phyloP scores from a whole-genome alignment of 164 flowering plant genomes.

The Chimonanthus praecox region DNA sequence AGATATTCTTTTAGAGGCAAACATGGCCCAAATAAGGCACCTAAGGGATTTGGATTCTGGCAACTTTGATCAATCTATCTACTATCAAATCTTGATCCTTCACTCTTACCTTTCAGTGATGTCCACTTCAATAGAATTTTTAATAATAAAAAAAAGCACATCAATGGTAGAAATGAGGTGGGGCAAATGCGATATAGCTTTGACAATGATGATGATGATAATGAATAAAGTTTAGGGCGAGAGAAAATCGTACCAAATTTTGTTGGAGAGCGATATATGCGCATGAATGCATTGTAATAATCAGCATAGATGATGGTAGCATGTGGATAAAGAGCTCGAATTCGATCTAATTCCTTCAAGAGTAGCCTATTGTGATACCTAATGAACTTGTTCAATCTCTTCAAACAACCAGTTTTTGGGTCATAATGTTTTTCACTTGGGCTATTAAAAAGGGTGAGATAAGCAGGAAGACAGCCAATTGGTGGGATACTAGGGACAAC shows the following conservation, averaged over 20 bases:
- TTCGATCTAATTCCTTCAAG: no score
- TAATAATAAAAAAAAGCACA: not conserved
- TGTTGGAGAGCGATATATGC: no score
- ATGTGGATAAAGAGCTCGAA: no score
- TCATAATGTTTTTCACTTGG: conserved; percentile 21
- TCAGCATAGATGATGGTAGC: no score
- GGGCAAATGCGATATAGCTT: no score
- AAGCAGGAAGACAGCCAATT: conserved; percentile 24
- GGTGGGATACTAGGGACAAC: conserved; percentile 36
- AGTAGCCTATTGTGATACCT: conserved; percentile 17
- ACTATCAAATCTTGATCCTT: no score
- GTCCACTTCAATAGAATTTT: conserved; percentile 45
- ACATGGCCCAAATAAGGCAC: conserved; percentile 23
- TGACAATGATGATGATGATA: not conserved
- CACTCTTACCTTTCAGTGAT: conserved; percentile 17
- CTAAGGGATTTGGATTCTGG: conserved; percentile 27
- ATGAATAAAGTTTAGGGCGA: no score
- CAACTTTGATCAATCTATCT: conserved; percentile 11
- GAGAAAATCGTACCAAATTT: no score
- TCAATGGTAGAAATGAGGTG: no score
- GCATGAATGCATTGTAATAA: no score
- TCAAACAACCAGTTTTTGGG: conserved; percentile 28
- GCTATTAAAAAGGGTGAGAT: conserved; percentile 9
- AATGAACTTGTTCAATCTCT: conserved; percentile 24
- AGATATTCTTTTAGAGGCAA: not conserved